Base-by-base conservation (phyloP, 2,329 filamentous ascomycete genomes). In the Beauveria varroae region DNA sequence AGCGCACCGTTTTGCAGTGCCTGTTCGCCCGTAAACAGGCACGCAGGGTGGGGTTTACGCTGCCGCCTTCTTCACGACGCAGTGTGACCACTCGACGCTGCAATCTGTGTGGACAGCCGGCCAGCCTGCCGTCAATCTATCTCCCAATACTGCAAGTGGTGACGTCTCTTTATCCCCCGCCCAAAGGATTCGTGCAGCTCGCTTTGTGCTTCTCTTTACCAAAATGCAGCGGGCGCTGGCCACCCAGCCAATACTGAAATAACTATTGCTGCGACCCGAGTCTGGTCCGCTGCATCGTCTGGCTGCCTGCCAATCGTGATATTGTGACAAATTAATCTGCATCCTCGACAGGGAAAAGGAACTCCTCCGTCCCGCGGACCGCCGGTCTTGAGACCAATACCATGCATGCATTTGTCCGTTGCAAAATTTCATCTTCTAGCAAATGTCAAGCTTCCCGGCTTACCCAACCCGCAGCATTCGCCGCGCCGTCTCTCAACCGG, bases 71-170 rank as follows among this genome's bases (percentile, higher is more conserved):
- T 52, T 26, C 37, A 22, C 30, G 37, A 44, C 46, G 57, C 49
- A 26, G 49, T 40, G 34, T 59, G 47, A 53, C 57, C 57, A 52
- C 9, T 20, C 41, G 51, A 16, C 37, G 50, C 40, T 46, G 22
- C 40, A 50, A 59, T 46, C 24, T 37, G n/a, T 18, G 49, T 59
- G 47, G 46, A 7, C 47, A 30, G 34, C 40, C 34, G 47, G 49
- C 40, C 40, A 51, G 46, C 56, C 54, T 57, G 56, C 46, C 46
- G 56, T 47, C 43, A 58, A 53, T 58, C 56, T 51, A 9, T 51
- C 34, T 18, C 20, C 28, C 14, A 51, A 41, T 10, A 7, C 37
- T 30, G 14, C 41, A 20, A 49, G 43, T 28, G 12, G 44, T 41
- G 37, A 50, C 44, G 28, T 28, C 43, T 40, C 16, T 2, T 41